Evolutionary conservation across 805 yeast genomes (phyloP), one percentile per base, ranked within the genome.

Genomic region (Schwanniomyces occidentalis): DNA sequence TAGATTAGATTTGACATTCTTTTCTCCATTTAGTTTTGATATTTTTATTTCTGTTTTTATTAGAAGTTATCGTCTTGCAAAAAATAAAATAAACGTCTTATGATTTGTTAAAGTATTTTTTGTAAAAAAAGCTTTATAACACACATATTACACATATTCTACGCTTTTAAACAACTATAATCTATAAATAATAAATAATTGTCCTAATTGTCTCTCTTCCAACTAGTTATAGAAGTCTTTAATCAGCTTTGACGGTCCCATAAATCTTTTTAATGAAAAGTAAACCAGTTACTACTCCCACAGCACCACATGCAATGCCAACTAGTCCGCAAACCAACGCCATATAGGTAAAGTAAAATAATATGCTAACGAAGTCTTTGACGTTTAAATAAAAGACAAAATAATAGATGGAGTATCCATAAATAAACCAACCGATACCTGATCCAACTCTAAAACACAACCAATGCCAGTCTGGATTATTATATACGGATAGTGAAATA

Each of bases 401-500:
- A 55, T 88, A 86, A 52, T 82, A 84, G 14, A 82, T 49, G 5
- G 91, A 75, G 54, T 85, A 87, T 6, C 69, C 56, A 44, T 77
- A 77, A 38, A 88, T 70, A 60, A 83, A 86, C 69, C 82, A 69
- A 19, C 88, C 87, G 30, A 85, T 74, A 38, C 90, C 78, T 4
- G 69, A 54, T 4, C 95, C 86, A 18, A 80, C 76, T 35, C 77
- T 56, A 57, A 86, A 87, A 8, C 88, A 69, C 45, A 81, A 71
- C 95, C 95, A 87, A 53, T 85, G 86, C 96, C 96, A 89, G 45
- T 71, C 63, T 32, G 76, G 75, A 51, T 76, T 74, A 32, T 73
- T 76, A 45, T 75, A 64, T 15, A 70, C 68, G 2, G 67, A 55
- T 48, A 87, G 66, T 27, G 82, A 71, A 27, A 83, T 52, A 51